Evolutionary conservation across 129 eudicot genomes (phyloP).

Genomic region (Arctium lappa): DNA sequence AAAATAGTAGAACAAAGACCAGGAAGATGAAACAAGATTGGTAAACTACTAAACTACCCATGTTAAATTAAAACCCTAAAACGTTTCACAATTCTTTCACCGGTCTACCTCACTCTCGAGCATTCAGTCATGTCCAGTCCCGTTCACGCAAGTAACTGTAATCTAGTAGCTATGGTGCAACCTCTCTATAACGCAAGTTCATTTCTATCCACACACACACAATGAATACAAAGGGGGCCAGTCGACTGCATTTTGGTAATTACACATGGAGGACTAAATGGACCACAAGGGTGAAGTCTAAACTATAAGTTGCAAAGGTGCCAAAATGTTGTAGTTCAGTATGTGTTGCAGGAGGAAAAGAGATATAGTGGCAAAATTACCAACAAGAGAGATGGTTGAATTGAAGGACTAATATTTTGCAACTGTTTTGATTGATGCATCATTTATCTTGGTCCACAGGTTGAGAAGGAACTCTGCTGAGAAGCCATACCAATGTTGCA

Average conservation of each 20-base stretch:
- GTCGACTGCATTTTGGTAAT: background rate
- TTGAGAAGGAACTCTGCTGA: slow-evolving; percentile 65
- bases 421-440: background rate
- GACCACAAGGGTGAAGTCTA: background rate
- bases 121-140: too few relatives aligned
- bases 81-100: too few relatives aligned
- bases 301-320: background rate
- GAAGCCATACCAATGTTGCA: slow-evolving; percentile 79
- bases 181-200: slow-evolving; percentile 2
- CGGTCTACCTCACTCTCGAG: too few relatives aligned
- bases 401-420: background rate
- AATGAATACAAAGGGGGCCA: background rate
- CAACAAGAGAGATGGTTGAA: background rate
- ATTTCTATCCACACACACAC: background rate
- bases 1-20: background rate
- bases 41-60: background rate
- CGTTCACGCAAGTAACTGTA: background rate
- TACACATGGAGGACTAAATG: slow-evolving; percentile 9
- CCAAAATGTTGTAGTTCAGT: background rate
- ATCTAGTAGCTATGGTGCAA: slow-evolving; percentile 2
- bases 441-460: slow-evolving; percentile 39
- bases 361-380: background rate
- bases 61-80: background rate
- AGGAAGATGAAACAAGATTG: background rate
- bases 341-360: background rate